A percentile compares a stretch with the other conserved stretches of the same genome.
phyloP scores from a whole-genome alignment of 1,284 basidiomycete genomes.

The Hemileccinum hortonii region DNA sequence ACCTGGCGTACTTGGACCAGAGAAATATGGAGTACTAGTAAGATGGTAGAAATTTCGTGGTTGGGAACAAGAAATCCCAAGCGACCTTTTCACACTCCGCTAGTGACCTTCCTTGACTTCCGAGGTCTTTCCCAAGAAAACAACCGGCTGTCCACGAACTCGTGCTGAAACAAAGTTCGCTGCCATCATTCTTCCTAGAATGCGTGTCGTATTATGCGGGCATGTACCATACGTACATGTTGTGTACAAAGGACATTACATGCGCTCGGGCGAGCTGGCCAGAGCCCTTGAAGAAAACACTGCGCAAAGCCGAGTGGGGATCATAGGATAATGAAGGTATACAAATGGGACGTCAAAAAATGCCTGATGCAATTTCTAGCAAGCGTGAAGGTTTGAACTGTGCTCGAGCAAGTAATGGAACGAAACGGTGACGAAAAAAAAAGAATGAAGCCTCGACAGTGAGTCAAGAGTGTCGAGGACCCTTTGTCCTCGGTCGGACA shows the following conservation, averaged over 20 bases:
- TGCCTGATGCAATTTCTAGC: constrained; percentile 34
- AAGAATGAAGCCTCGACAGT: background rate
- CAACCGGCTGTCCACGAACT: background rate
- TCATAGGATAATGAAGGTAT: constrained; percentile 33
- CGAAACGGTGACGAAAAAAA: constrained; percentile 4
- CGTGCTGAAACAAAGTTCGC: too few relatives aligned
- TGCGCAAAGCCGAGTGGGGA: constrained; percentile 27
- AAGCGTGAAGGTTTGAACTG: constrained; percentile 12
- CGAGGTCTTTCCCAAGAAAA: constrained; percentile 17
- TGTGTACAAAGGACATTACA: constrained; percentile 20
- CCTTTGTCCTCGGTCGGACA: constrained; percentile 27
- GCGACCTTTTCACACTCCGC: constrained; percentile 45
- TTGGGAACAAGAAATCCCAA: constrained; percentile 40
- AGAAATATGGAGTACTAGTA: constrained; percentile 47
- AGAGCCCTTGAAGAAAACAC: constrained; percentile 8
- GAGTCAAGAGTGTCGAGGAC: constrained; percentile 29
- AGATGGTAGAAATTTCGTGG: constrained; percentile 42
- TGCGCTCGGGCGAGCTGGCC: constrained; percentile 6
- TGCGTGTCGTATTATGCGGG: constrained; percentile 18
- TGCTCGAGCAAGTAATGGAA: constrained; percentile 13
- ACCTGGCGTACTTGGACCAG: constrained; percentile 37
- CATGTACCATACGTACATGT: constrained; percentile 15
- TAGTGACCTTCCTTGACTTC: constrained; percentile 8
- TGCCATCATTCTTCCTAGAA: background rate
- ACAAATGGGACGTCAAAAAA: constrained; percentile 19